These are phyloP conservation scores for Physcia stellaris DNA, from an alignment of 495 filamentous ascomycete genomes.

Conservation along the genomic window DNA sequence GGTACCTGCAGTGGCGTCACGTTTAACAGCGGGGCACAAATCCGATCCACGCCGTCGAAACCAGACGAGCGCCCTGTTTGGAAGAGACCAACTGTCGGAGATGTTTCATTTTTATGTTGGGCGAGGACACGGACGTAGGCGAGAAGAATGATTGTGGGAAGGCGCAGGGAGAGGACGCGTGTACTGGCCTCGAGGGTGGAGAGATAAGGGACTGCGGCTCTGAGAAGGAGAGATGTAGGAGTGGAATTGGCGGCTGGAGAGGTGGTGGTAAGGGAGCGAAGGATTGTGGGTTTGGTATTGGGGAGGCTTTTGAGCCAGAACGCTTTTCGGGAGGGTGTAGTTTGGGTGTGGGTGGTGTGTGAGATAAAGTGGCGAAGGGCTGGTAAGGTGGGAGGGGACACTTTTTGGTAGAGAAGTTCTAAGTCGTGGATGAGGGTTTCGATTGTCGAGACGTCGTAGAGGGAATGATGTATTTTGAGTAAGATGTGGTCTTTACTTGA, in stretches of 20 bases:
- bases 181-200: constrained; percentile 7
- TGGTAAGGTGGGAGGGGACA: constrained; percentile 7
- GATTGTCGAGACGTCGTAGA: constrained; percentile 26
- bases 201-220: neutral
- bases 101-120: constrained; percentile 8
- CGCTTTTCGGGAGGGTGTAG: neutral
- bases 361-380: constrained; percentile 16
- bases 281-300: constrained; percentile 3
- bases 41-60: constrained; percentile 13
- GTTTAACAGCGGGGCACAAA: constrained; percentile 21
- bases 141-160: constrained; percentile 21
- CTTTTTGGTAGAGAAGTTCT: constrained; percentile 13
- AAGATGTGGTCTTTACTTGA: constrained; percentile 17
- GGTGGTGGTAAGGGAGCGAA: neutral
- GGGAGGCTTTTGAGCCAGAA: constrained; percentile 9
- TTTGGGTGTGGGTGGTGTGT: constrained; percentile 3
- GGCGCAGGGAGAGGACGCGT: constrained; percentile 11
- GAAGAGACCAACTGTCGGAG: constrained; percentile 22
- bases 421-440: constrained; percentile 20
- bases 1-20: constrained; percentile 17
- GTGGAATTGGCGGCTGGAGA: too few species aligned
- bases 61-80: constrained; percentile 22
- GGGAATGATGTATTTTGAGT: constrained; percentile 22
- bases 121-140: constrained; percentile 20
- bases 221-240: neutral